Evolutionary conservation across 83 land plant genomes (phyloP).

Genomic region (Thuja plicata): DNA sequence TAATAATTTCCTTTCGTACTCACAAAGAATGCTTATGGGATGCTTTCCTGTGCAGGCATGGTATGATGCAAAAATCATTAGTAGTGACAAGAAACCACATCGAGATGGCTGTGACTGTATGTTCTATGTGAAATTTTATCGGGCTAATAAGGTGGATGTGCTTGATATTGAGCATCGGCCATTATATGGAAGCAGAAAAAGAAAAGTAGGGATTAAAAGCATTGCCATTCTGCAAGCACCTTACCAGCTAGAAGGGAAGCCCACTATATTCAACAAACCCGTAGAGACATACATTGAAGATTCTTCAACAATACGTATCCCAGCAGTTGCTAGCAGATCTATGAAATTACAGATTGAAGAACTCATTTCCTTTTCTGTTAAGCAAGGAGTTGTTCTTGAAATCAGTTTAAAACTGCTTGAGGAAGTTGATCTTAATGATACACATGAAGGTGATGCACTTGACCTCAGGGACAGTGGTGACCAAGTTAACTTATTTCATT

Average conservation of each 20-base stretch:
- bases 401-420: neutral
- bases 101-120: neutral
- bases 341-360: conserved; percentile 11
- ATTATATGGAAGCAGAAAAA: neutral
- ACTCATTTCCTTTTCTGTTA: neutral
- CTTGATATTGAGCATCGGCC: conserved; percentile 5
- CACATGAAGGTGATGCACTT: neutral
- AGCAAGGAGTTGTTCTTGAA: neutral
- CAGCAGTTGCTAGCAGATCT: neutral
- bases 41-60: conserved; percentile 8
- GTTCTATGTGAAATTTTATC: conserved; percentile 10
- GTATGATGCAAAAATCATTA: conserved; percentile 8
- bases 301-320: neutral
- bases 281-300: neutral
- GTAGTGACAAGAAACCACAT: conserved; percentile 8
- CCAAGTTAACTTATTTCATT: neutral
- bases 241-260: neutral
- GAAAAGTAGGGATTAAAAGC: neutral
- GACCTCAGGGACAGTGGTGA: neutral
- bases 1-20: neutral
- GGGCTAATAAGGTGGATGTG: neutral
- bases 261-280: neutral
- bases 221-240: conserved; percentile 4
- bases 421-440: neutral
- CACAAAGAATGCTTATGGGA: neutral